Conservation (phyloP, 306 rosid genomes). For the Cucumis melo region DNA sequence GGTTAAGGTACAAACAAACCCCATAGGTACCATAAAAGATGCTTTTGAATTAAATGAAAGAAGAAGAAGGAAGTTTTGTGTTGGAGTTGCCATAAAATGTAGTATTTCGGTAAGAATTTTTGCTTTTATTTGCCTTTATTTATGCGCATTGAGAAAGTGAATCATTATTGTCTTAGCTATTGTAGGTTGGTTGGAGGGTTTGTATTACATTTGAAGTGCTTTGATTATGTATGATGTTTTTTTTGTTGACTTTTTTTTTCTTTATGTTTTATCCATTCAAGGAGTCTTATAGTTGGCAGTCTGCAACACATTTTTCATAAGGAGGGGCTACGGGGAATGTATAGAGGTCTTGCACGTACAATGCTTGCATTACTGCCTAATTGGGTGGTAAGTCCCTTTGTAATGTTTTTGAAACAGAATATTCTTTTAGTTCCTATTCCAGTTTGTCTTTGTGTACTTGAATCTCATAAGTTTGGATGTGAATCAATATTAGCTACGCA, state of each 20-base stretch:
- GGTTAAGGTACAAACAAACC: no score
- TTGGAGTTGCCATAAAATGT: no score
- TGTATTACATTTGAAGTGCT: neutral
- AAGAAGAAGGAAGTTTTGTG: no score
- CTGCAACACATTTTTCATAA: constrained; percentile 59
- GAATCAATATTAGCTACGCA: neutral
- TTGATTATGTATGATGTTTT: neutral
- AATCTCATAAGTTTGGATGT: neutral
- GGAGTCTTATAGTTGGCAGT: constrained; percentile 64
- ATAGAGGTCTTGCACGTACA: constrained; percentile 79
- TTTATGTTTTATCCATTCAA: constrained; percentile 12
- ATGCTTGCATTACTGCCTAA: constrained; percentile 76
- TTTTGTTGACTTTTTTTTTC: neutral
- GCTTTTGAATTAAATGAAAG: no score
- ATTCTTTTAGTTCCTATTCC: neutral
- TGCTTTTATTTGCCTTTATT: neutral
- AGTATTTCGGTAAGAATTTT: no score
- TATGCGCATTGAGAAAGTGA: neutral
- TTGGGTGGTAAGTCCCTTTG: constrained; percentile 69
- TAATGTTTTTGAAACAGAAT: neutral
- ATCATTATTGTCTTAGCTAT: neutral
- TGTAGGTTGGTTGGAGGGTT: neutral
- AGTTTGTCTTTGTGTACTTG: no score
- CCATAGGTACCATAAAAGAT: no score
- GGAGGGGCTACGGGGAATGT: constrained; percentile 89